phyloP scores from a whole-genome alignment of 257 asterid genomes.

The Petunia secreta region DNA sequence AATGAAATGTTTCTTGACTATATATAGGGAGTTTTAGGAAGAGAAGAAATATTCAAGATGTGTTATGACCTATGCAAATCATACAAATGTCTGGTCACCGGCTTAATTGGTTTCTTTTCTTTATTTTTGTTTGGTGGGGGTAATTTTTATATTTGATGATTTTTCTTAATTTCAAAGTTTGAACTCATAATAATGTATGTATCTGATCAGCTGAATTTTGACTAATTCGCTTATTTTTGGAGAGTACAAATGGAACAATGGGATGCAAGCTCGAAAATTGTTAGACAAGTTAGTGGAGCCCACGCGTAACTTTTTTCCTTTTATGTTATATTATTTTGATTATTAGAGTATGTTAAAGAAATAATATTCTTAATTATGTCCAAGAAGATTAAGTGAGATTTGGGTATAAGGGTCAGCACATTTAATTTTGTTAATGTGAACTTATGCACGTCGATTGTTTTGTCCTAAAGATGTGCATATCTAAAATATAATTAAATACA shows the following conservation, averaged over 20 bases:
- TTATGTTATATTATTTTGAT: too few relatives aligned
- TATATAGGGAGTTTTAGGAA: constrained; percentile 12
- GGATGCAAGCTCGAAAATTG: neutral
- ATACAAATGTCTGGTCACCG: neutral
- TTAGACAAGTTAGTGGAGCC: neutral
- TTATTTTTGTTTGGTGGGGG: neutral
- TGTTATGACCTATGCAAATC: neutral
- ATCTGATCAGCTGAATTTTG: neutral
- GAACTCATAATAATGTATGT: neutral
- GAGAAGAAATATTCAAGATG: neutral
- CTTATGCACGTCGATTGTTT: neutral
- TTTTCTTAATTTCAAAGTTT: neutral
- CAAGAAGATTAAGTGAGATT: too few relatives aligned
- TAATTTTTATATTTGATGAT: too few relatives aligned
- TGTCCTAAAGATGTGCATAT: too few relatives aligned
- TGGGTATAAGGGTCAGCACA: neutral
- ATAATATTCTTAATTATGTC: neutral
- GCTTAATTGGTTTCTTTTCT: neutral
- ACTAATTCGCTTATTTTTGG: neutral
- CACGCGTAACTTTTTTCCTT: neutral
- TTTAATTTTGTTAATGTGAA: too few relatives aligned
- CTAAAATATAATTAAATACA: neutral
- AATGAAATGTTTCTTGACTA: neutral
- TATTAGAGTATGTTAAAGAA: too few relatives aligned
- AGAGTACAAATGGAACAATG: neutral